Conservation (phyloP, 805 yeast genomes). For the Ogataea nonfermentans region DNA sequence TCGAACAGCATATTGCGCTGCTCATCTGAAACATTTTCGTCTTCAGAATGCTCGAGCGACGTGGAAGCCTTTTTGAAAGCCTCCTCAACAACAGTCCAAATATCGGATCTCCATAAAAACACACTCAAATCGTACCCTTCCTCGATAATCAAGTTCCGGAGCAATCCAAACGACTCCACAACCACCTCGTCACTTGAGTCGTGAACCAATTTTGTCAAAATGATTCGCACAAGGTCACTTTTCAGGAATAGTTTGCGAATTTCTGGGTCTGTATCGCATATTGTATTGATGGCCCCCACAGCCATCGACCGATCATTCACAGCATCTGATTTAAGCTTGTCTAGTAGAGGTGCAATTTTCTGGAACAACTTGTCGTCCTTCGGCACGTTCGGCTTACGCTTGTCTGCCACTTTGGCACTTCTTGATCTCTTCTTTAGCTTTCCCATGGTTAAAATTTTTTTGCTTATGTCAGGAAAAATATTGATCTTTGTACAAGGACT, state of each 20-base stretch:
- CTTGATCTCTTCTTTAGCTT: conserved; percentile 69
- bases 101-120: conserved; percentile 72
- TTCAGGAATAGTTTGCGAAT: conserved; percentile 64
- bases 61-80: conserved; percentile 50
- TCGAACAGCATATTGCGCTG: conserved; percentile 54
- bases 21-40: conserved; percentile 23
- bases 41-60: conserved; percentile 45
- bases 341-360: conserved; percentile 66
- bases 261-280: conserved; percentile 61
- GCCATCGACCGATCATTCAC: conserved; percentile 80
- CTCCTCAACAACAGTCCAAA: conserved; percentile 60
- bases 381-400: conserved; percentile 5
- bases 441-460: conserved; percentile 49
- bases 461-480: conserved; percentile 6
- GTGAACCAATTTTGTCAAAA: conserved; percentile 62
- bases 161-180: conserved; percentile 75
- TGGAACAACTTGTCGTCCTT: conserved; percentile 28
- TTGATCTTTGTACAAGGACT: background rate
- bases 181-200: conserved; percentile 74
- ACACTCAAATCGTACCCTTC: conserved; percentile 84
- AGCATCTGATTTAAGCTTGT: conserved; percentile 57
- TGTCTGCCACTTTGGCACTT: conserved; percentile 33
- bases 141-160: conserved; percentile 77
- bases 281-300: conserved; percentile 63
- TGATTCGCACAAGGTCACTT: conserved; percentile 63